Base-by-base conservation (phyloP, 805 yeast species). In the Kockiozyma suomiensis region DNA sequence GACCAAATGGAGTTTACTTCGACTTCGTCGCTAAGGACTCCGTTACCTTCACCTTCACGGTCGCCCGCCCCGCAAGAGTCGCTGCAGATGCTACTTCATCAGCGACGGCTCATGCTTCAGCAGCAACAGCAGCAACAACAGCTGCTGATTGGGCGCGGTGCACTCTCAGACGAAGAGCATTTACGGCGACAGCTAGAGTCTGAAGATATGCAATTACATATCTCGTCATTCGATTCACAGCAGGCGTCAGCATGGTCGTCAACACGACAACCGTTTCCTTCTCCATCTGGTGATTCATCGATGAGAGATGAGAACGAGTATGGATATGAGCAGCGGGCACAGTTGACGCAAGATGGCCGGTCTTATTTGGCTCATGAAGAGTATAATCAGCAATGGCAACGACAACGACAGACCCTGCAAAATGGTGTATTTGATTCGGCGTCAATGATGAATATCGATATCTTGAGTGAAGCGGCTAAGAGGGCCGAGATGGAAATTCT, bases 391-490 rank as follows among this genome's bases (percentile, higher is more conserved):
- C 51, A 17, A 37, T 40, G 25, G 17, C 58, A 45, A 26, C 41
- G 26, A 19, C 50, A 15, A 26, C 50, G 17, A 3, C 47, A 42
- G 40, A n/a, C n/a, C n/a, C 26, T 21, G 19, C 48, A 30, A 21
- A 15, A 15, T 33, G 40, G 25, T 21, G 25, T 13, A n/a, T 37
- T 25, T 50, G 40, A 25, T 21, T 47, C 6, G 23, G 38, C 21
- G 6, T 17, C 35, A 7, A 37, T 32, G 21, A 40, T 59, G 59
- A 49, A 50, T 30, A 13, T 50, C 10, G 71, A 72, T 57, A 66
- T 72, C 13, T 65, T 72, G 13, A 70, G 68, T 32, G 75, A 71
- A 47, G 75, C 75, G 0, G 75, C 74, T 23, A 62, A 66, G 48
- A 49, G 74, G 48, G 75, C 75, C 10, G 73, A 72, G 56, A 68